These are phyloP conservation scores for Macaranga tanarius DNA, from an alignment of 441 rosid species.

Conservation along the genomic window DNA sequence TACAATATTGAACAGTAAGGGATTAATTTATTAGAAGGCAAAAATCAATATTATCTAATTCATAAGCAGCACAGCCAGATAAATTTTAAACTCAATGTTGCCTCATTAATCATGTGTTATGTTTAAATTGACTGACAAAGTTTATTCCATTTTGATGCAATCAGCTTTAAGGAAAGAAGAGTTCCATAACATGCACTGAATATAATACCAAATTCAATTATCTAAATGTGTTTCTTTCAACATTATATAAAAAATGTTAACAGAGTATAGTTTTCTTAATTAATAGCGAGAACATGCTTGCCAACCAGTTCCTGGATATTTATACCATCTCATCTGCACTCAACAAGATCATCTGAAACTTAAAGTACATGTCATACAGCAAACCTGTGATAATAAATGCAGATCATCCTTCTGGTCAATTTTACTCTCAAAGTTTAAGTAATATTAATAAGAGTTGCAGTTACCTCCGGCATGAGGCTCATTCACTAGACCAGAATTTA, in stretches of 20 bases:
- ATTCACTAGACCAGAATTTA: not conserved
- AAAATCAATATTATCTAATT: not conserved
- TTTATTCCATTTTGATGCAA: not conserved
- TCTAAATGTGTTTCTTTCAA: not conserved
- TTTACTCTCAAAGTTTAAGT: too few relatives aligned
- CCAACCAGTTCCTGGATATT: not conserved
- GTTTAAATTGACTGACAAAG: not conserved
- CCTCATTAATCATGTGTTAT: not conserved
- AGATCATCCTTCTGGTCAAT: not conserved
- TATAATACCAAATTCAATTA: not conserved
- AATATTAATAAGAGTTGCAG: not conserved
- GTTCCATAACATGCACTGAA: not conserved
- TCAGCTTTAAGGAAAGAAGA: not conserved
- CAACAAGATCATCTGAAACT: not conserved
- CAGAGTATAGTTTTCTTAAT: not conserved
- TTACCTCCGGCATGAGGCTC: not conserved
- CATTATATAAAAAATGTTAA: not conserved
- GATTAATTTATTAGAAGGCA: not conserved
- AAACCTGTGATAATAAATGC: not conserved
- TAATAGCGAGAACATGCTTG: not conserved
- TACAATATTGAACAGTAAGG: not conserved
- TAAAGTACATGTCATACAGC: not conserved
- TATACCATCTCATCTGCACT: conserved; percentile 5
- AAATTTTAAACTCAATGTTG: not conserved
- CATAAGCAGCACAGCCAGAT: not conserved